A percentile compares a stretch with the other conserved stretches of the same genome.
These are phyloP conservation scores for Aspergillus panamensis DNA, from an alignment of 495 filamentous ascomycete species.

Conservation along the genomic window DNA sequence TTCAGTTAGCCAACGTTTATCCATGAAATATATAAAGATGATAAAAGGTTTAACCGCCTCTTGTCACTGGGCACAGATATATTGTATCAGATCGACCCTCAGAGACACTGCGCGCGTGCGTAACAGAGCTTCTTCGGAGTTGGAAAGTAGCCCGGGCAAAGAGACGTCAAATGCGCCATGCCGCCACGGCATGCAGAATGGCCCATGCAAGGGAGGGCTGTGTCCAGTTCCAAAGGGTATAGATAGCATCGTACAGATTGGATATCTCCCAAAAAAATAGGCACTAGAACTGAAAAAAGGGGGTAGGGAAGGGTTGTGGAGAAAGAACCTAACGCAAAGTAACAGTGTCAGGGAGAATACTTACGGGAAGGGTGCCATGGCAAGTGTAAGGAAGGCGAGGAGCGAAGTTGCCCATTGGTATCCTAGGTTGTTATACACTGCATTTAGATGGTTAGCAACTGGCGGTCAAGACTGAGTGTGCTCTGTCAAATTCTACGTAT, in stretches of 20 bases:
- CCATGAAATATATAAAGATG: neutral
- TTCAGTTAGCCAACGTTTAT: slow-evolving; percentile 3
- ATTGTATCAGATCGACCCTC: neutral
- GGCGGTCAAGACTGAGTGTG: slow-evolving; percentile 15
- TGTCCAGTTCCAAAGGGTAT: neutral
- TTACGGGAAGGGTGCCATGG: slow-evolving; percentile 67
- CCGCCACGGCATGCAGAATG: slow-evolving; percentile 15
- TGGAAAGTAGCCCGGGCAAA: slow-evolving; percentile 7
- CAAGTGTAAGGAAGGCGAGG: slow-evolving; percentile 64
- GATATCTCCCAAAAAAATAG: slow-evolving; percentile 2
- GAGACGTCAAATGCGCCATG: slow-evolving; percentile 13
- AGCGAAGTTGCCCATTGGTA: slow-evolving; percentile 71
- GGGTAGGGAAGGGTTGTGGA: neutral
- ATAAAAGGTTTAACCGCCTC: neutral
- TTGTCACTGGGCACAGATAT: neutral
- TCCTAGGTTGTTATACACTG: slow-evolving; percentile 64
- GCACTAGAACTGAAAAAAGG: neutral
- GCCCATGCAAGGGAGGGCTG: slow-evolving; percentile 15
- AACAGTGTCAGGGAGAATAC: slow-evolving; percentile 21
- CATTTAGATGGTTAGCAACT: slow-evolving; percentile 25
- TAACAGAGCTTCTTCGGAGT: slow-evolving; percentile 5
- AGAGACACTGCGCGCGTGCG: neutral
- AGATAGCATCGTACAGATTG: slow-evolving; percentile 7
- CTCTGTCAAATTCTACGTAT: slow-evolving; percentile 4
- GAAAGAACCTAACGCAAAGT: neutral